These are phyloP conservation scores for Eucalyptus curtisii DNA, from an alignment of 345 rosid species.

Conservation along the genomic window DNA sequence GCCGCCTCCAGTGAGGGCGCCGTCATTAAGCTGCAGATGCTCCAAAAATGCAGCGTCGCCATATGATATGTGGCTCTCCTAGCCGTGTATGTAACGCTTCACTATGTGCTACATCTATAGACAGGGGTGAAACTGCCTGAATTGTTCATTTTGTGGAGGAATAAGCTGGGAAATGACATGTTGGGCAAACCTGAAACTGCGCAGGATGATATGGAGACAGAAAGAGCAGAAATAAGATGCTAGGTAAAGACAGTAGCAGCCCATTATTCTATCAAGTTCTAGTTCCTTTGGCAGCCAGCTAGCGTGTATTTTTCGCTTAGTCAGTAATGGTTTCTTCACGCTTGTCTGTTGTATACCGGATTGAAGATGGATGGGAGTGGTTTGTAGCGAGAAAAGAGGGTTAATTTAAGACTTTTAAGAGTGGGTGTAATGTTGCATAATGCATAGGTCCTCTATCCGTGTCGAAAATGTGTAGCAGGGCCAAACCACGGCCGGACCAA, in stretches of 20 bases:
- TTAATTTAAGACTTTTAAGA: background rate
- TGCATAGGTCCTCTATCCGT: background rate
- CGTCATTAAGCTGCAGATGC: conserved; percentile 12
- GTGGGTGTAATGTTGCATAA: background rate
- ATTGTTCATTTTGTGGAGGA: background rate
- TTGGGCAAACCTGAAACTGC: background rate
- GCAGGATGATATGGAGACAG: background rate
- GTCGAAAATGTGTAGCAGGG: background rate
- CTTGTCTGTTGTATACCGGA: background rate
- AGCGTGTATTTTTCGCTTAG: background rate
- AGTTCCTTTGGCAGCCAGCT: background rate
- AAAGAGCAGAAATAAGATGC: background rate
- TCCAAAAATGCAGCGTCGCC: conserved; percentile 1
- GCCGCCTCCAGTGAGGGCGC: background rate
- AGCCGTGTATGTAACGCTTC: background rate
- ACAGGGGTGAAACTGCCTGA: background rate
- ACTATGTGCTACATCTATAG: background rate
- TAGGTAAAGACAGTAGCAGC: background rate
- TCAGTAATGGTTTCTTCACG: background rate
- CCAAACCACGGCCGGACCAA: background rate
- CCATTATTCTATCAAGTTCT: background rate
- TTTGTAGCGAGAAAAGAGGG: background rate
- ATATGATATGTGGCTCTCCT: background rate
- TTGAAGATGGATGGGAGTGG: background rate
- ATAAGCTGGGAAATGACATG: background rate